phyloP scores from a whole-genome alignment of 805 yeast genomes.

The Saccharomycopsis sp. region DNA sequence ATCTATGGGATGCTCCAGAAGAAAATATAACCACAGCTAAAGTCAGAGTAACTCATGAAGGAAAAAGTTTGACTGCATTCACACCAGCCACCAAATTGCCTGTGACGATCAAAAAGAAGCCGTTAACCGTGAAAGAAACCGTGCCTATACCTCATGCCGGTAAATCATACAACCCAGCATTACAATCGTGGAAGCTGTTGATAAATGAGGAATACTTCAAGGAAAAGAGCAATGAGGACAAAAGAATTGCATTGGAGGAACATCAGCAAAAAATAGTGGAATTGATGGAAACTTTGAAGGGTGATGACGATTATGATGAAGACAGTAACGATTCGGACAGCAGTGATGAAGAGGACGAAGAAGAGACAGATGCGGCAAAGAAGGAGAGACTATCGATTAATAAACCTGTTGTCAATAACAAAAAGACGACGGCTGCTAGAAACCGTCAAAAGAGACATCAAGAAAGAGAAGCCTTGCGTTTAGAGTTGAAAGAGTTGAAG shows the following conservation, averaged over 20 bases:
- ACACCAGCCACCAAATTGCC: conserved; percentile 40
- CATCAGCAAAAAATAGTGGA: conserved; percentile 57
- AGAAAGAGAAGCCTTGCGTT: conserved; percentile 36
- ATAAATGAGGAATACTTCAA: conserved; percentile 57
- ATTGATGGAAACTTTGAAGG: conserved; percentile 55
- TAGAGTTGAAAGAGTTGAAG: conserved; percentile 47
- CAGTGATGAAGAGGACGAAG: conserved; percentile 26
- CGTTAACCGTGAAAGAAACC: conserved; percentile 53
- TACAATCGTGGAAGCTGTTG: conserved; percentile 72
- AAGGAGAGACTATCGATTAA: conserved; percentile 57
- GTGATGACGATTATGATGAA: conserved; percentile 40
- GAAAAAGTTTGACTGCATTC: conserved; percentile 38
- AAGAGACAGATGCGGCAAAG: conserved; percentile 27
- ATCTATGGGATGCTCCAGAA: conserved; percentile 40
- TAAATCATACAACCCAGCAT: conserved; percentile 86
- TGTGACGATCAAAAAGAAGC: conserved; percentile 39
- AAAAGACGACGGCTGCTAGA: conserved; percentile 73
- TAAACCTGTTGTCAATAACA: conserved; percentile 57
- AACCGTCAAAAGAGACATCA: conserved; percentile 60
- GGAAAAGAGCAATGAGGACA: conserved; percentile 63
- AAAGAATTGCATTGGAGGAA: conserved; percentile 53
- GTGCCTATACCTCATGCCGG: conserved; percentile 70
- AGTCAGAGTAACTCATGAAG: conserved; percentile 30
- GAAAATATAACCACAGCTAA: conserved; percentile 9
- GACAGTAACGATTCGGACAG: conserved; percentile 34